phyloP scores from a whole-genome alignment of 208 protist genomes.

The Leishmania mexicana region DNA sequence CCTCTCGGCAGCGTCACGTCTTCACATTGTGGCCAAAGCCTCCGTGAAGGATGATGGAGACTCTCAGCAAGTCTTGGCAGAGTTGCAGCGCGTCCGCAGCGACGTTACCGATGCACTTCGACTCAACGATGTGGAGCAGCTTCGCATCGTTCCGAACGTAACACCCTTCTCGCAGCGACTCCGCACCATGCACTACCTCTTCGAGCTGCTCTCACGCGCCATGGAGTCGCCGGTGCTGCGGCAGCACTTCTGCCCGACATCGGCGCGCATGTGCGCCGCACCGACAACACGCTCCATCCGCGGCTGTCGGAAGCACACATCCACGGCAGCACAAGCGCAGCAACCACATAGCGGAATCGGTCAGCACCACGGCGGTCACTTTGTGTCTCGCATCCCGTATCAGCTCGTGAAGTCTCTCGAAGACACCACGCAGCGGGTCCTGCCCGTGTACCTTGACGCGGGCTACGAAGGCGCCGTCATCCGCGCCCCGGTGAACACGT shows the following conservation, averaged over 20 bases:
- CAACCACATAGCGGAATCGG: neutral
- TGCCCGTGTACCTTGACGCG: conserved; percentile 46
- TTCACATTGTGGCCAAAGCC: neutral
- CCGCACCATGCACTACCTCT: conserved; percentile 76
- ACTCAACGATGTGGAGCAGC: conserved; percentile 57
- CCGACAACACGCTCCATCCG: neutral
- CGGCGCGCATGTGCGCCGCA: neutral
- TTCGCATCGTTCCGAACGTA: conserved; percentile 74
- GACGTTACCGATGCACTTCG: conserved; percentile 25
- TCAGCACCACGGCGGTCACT: conserved; percentile 44
- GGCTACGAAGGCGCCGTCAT: conserved; percentile 88
- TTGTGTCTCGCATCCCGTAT: conserved; percentile 74
- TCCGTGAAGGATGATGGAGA: neutral
- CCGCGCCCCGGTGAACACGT: conserved; percentile 74
- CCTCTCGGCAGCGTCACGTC: conserved; percentile 6
- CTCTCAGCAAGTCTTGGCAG: conserved; percentile 1
- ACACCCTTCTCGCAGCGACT: conserved; percentile 86
- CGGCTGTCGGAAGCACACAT: neutral
- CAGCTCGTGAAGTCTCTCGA: conserved; percentile 50
- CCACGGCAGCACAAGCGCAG: neutral
- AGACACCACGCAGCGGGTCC: conserved; percentile 49
- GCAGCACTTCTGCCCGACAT: conserved; percentile 35
- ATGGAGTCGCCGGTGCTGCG: conserved; percentile 46
- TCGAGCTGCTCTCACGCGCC: conserved; percentile 48
- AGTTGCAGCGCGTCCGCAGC: conserved; percentile 28